These are phyloP conservation scores for Dalbergia cultrata DNA, from an alignment of 306 rosid species.

Conservation along the genomic window DNA sequence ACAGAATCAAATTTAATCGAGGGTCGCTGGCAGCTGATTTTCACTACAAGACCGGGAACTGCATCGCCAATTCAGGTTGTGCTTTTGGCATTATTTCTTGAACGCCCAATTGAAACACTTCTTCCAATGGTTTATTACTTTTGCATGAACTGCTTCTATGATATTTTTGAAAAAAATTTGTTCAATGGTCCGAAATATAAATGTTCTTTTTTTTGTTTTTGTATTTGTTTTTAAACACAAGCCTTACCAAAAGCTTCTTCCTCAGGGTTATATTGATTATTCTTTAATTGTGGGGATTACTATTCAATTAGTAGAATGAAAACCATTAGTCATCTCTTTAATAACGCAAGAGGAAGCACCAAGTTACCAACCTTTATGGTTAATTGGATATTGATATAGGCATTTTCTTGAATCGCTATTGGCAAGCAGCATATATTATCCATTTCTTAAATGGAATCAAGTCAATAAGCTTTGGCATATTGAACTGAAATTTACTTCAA, in stretches of 20 bases:
- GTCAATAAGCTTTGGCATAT: slow-evolving; percentile 14
- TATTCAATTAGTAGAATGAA: slow-evolving; percentile 16
- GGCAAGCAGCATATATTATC: slow-evolving; percentile 8
- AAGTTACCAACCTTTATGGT: neutral
- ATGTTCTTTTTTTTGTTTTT: neutral
- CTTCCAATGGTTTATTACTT: slow-evolving; percentile 8
- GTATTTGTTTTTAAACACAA: neutral
- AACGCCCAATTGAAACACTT: neutral
- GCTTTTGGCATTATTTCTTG: slow-evolving; percentile 8
- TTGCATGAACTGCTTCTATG: neutral
- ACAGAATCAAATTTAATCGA: slow-evolving; percentile 79
- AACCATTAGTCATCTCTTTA: neutral
- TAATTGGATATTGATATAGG: slow-evolving; percentile 21
- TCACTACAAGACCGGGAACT: slow-evolving; percentile 94
- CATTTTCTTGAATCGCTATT: neutral
- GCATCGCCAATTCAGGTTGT: slow-evolving; percentile 91
- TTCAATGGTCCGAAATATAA: neutral
- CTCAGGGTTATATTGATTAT: neutral
- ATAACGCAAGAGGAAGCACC: neutral
- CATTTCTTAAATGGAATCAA: neutral
- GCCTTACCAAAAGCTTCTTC: neutral
- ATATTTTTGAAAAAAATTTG: neutral
- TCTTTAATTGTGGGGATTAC: slow-evolving; percentile 11
- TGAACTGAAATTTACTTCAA: slow-evolving; percentile 36
- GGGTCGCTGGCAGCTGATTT: slow-evolving; percentile 93